Evolutionary conservation across 345 rosid genomes (phyloP).

Genomic region (Moricandia moricandioides): DNA sequence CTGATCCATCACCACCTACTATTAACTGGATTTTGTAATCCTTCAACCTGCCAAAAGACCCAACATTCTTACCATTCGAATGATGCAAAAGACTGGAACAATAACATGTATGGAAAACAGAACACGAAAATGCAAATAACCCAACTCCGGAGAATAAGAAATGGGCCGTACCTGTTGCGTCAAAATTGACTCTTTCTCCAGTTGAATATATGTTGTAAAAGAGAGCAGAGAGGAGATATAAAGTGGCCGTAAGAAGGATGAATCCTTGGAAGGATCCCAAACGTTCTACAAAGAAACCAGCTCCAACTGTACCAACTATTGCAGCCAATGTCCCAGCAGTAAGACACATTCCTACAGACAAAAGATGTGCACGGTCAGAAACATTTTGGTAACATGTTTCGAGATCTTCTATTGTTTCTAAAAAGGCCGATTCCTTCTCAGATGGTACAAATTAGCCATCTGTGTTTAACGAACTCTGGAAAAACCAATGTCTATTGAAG

Average conservation of each 20-base stretch:
- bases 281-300: slow-evolving; percentile 86
- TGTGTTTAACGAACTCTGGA: neutral
- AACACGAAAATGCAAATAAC: too few relatives aligned
- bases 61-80: neutral
- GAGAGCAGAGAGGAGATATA: slow-evolving; percentile 70
- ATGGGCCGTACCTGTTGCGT: slow-evolving; percentile 52
- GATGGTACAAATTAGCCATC: neutral
- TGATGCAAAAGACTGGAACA: neutral
- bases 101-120: too few relatives aligned
- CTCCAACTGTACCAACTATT: slow-evolving; percentile 89
- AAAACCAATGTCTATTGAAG: slow-evolving; percentile 1
- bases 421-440: neutral
- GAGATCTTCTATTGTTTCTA: neutral
- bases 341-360: slow-evolving; percentile 66
- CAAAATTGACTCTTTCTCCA: slow-evolving; percentile 78
- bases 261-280: slow-evolving; percentile 94
- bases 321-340: slow-evolving; percentile 91
- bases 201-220: slow-evolving; percentile 75
- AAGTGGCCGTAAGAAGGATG: slow-evolving; percentile 63
- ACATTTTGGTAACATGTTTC: neutral
- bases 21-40: neutral
- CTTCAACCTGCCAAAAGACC: slow-evolving; percentile 19
- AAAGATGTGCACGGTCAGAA: neutral
- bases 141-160: too few relatives aligned
- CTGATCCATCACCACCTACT: slow-evolving; percentile 10